Conservation (phyloP, 1,284 basidiomycete genomes). For the Ceratorhiza oryzae-sativae region DNA sequence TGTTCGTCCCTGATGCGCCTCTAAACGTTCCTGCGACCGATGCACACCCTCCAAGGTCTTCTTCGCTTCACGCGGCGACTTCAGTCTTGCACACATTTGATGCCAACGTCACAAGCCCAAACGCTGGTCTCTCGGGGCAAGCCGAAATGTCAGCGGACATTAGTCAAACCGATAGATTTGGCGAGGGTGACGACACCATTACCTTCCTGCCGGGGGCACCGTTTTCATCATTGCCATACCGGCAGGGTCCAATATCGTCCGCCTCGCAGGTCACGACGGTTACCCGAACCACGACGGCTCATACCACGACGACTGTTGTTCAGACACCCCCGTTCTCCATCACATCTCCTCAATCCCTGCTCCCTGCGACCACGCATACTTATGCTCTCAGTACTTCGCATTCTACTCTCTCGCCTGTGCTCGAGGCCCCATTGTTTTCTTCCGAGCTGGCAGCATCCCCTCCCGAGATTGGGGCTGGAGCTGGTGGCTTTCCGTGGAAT, state of each 20-base stretch:
- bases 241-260: neutral
- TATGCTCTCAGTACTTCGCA: neutral
- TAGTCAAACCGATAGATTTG: neutral
- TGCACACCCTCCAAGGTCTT: neutral
- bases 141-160: neutral
- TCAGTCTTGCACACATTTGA: neutral
- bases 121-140: neutral
- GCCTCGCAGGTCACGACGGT: neutral
- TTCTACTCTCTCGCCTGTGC: conserved; percentile 8
- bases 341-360: neutral
- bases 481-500: conserved; percentile 20
- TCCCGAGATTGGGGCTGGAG: neutral
- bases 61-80: neutral
- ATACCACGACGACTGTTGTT: conserved; percentile 2
- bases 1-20: neutral
- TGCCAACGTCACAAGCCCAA: neutral
- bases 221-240: neutral
- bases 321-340: neutral
- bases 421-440: conserved; percentile 14
- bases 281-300: conserved; percentile 14
- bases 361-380: neutral
- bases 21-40: neutral
- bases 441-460: conserved; percentile 12
- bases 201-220: neutral
- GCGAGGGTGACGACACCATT: neutral